Base-by-base conservation (phyloP, 345 rosid species). In the Populus simonii region DNA sequence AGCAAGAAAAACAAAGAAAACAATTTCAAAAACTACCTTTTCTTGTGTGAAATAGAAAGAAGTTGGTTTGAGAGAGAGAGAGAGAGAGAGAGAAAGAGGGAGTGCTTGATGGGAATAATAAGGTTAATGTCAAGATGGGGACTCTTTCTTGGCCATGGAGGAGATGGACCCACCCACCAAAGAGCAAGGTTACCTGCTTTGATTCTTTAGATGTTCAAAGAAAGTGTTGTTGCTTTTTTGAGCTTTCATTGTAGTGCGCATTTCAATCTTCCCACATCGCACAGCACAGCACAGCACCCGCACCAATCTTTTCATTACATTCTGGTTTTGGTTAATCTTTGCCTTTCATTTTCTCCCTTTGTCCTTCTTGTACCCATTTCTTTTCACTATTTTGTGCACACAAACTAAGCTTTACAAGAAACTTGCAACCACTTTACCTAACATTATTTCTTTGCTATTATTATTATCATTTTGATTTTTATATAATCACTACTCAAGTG, bases 61-160 rank as follows among this genome's bases (percentile, higher is more conserved):
- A 29, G 27, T 72, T 74, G 71, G 61, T 49, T 79, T 69, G 72
- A 18, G 81, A 73, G 76, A 69, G n/a, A 61, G 33, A 63, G 76
- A 25, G 80, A 27, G 33, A n/a, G 75, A 22, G 80, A 70, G 71
- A 67, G 81, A 84, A 72, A 49, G 81, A 75, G 57, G 70, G 71
- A n/a, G 49, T 79, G 73, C 76, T 76, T 72, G 73, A 74, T 75
- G 84, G 86, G 62, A 81, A 87, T 86, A 82, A 84, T 84, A 88
- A 72, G 88, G 73, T 71, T 82, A 84, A 84, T 35, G 77, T 36
- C 67, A 85, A 80, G 81, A 90, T 86, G 90, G 85, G 82, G 74
- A 81, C 67, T 62, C 41, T 43, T 76, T 82, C 84, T 85, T 84
- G 86, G 92, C 91, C 70, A 88, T 86, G 93, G 97, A 88, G 78